phyloP scores from a whole-genome alignment of 805 yeast genomes.

The Komagataella ulmi region DNA sequence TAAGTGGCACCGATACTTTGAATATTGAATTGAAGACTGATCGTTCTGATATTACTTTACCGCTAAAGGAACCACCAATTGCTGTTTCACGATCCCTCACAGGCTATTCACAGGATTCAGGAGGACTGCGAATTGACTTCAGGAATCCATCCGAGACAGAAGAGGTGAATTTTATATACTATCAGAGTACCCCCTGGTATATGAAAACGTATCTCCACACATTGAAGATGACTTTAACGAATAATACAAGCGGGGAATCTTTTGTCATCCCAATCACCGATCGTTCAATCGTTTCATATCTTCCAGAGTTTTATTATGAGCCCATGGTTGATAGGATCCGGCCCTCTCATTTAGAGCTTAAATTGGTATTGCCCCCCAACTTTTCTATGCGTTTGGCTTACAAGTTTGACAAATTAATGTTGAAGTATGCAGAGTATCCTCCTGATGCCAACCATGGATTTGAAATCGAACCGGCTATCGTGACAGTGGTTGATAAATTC shows the following conservation, averaged over 20 bases:
- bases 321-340: conserved; percentile 74
- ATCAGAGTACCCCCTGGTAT: conserved; percentile 88
- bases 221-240: conserved; percentile 22
- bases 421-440: conserved; percentile 87
- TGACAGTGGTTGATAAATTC: conserved; percentile 33
- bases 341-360: conserved; percentile 74
- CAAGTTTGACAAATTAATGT: conserved; percentile 76
- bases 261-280: conserved; percentile 7
- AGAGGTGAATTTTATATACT: conserved; percentile 42
- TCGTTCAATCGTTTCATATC: conserved; percentile 17
- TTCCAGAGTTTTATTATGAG: conserved; percentile 43
- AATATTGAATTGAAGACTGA: conserved; percentile 28
- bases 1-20: conserved; percentile 11
- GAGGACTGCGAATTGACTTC: conserved; percentile 74
- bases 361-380: conserved; percentile 48
- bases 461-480: conserved; percentile 82
- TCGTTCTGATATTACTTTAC: conserved; percentile 28
- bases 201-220: conserved; percentile 75
- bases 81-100: conserved; percentile 75
- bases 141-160: conserved; percentile 42
- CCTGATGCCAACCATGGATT: conserved; percentile 99
- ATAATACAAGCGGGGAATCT: conserved; percentile 7
- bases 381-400: conserved; percentile 51
- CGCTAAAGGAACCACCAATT: conserved; percentile 42
- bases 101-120: conserved; percentile 84